Evolutionary conservation across 208 protist genomes (phyloP).

Genomic region (Phytomonas sp.): DNA sequence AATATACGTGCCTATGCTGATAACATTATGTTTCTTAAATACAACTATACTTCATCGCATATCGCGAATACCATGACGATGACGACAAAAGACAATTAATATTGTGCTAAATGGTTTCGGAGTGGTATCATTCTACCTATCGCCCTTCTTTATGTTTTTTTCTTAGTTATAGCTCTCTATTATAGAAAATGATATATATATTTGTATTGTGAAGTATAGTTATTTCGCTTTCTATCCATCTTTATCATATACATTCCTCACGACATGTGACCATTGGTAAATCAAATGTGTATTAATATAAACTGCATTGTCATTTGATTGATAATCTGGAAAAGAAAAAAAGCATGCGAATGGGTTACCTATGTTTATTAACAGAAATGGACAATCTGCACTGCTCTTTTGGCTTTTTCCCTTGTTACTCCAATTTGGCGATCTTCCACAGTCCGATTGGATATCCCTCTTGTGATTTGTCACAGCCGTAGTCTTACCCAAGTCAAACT

Average conservation of each 20-base stretch:
- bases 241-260: not conserved
- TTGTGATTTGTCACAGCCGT: constrained; percentile 2
- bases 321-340: not conserved
- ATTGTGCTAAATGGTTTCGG: not conserved
- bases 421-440: not conserved
- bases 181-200: not conserved
- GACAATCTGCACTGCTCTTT: not conserved
- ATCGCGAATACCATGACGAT: not conserved
- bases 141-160: not conserved
- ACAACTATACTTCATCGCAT: not conserved
- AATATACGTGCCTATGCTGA: not conserved
- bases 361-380: not conserved
- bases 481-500: not conserved
- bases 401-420: not conserved
- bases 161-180: not conserved
- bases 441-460: not conserved
- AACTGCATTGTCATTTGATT: not conserved
- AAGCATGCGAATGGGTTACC: not conserved
- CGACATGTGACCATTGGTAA: not conserved
- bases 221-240: not conserved
- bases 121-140: not conserved
- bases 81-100: not conserved
- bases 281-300: not conserved
- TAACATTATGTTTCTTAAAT: not conserved
- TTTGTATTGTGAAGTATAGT: not conserved